These are phyloP conservation scores for Litchi chinensis DNA, from an alignment of 345 rosid species.

Conservation along the genomic window DNA sequence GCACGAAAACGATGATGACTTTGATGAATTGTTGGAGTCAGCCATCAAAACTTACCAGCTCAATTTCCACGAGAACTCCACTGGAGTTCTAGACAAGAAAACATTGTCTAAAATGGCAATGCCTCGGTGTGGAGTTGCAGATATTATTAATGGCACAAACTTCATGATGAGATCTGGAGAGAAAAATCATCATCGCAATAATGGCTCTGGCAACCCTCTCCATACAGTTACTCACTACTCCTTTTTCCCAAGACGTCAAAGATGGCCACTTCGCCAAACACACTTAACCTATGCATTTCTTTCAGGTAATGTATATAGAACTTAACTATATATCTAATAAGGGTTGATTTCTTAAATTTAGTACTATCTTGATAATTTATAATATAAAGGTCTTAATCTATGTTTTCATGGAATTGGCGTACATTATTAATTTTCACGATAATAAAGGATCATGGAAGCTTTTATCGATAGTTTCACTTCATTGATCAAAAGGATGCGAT, in stretches of 20 bases:
- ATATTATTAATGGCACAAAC: neutral
- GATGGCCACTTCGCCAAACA: slow-evolving; percentile 33
- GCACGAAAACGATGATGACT: slow-evolving; percentile 26
- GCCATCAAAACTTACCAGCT: slow-evolving; percentile 29
- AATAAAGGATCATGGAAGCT: too few species aligned
- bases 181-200: neutral
- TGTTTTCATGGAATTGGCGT: too few species aligned
- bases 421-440: too few species aligned
- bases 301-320: neutral
- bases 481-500: too few species aligned
- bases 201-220: neutral
- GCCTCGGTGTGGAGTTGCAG: slow-evolving; percentile 19
- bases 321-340: too few species aligned
- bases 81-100: slow-evolving; percentile 28
- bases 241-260: slow-evolving; percentile 8
- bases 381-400: too few species aligned
- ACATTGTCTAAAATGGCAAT: neutral
- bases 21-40: slow-evolving; percentile 32
- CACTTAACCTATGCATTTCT: slow-evolving; percentile 32
- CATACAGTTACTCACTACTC: slow-evolving; percentile 26
- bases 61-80: slow-evolving; percentile 16
- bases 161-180: slow-evolving; percentile 16
- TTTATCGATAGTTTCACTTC: too few species aligned
- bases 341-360: too few species aligned
- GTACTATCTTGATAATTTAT: too few species aligned